Evolutionary conservation across 192 early-diverging fungal genomes (phyloP).

Genomic region (Umbelopsis sp.): DNA sequence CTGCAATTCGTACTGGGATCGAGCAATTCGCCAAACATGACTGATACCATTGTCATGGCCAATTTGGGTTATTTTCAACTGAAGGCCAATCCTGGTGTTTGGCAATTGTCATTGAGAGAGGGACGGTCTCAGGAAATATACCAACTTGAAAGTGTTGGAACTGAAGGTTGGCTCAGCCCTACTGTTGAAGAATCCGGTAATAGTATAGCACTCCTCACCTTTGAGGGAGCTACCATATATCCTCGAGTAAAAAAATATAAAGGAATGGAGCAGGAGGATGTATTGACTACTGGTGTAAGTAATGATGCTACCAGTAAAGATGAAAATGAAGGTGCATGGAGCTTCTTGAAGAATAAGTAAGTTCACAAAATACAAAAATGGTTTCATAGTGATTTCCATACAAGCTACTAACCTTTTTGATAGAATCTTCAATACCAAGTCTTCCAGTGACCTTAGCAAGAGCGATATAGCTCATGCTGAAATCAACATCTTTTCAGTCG

Average conservation of each 20-base stretch:
- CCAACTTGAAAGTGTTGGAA: conserved; percentile 65
- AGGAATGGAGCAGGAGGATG: conserved; percentile 79
- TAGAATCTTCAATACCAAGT: conserved; percentile 29
- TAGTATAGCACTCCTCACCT: conserved; percentile 70
- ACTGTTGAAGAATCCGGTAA: conserved; percentile 50
- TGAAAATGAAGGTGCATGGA: conserved; percentile 55
- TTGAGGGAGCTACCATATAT: conserved; percentile 83
- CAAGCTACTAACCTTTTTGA: neutral
- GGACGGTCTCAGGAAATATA: conserved; percentile 86
- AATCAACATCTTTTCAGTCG: conserved; percentile 98
- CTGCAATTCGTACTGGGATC: conserved; percentile 90
- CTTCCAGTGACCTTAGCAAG: neutral
- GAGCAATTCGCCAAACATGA: conserved; percentile 54
- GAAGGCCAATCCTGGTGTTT: conserved; percentile 90
- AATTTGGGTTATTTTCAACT: conserved; percentile 97
- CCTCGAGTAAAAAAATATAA: conserved; percentile 78
- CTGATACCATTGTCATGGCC: conserved; percentile 98
- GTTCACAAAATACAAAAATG: conserved; percentile 12
- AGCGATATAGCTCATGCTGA: conserved; percentile 41
- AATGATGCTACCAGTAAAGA: conserved; percentile 23
- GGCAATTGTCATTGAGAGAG: conserved; percentile 76
- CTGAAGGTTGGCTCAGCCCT: conserved; percentile 47
- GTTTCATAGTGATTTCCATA: neutral
- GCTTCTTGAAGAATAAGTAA: conserved; percentile 61
- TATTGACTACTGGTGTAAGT: conserved; percentile 50